Evolutionary conservation across 768 basidiomycete genomes (phyloP).

Genomic region (Plicaturopsis crispa): DNA sequence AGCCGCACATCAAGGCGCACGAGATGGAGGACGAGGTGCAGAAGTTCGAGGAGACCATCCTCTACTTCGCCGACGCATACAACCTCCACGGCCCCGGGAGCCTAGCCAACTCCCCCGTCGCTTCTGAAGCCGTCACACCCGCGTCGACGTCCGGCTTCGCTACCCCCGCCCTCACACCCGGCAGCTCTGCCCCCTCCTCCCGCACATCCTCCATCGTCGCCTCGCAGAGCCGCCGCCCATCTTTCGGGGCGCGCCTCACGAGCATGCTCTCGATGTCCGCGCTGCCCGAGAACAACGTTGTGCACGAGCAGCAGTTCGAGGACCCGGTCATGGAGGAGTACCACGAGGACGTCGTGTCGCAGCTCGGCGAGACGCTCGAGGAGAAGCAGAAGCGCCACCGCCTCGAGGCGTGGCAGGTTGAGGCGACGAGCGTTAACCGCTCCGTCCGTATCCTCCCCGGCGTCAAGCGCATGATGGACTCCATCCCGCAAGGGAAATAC

Average conservation of each 20-base stretch:
- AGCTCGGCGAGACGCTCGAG: no score
- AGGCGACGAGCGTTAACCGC: slow-evolving; percentile 49
- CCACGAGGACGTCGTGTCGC: slow-evolving; percentile 23
- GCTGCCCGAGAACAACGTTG: slow-evolving; percentile 20
- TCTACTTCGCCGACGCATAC: slow-evolving; percentile 60
- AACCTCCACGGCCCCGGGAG: slow-evolving; percentile 33
- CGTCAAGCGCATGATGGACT: slow-evolving; percentile 55
- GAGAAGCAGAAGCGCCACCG: slow-evolving; percentile 20
- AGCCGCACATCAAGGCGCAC: slow-evolving; percentile 43
- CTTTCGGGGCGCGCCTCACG: slow-evolving; percentile 34
- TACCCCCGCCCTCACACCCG: slow-evolving; percentile 35
- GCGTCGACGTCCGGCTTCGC: slow-evolving; percentile 18
- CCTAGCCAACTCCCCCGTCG: slow-evolving; percentile 13
- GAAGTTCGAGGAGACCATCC: slow-evolving; percentile 58
- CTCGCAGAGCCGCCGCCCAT: slow-evolving; percentile 32
- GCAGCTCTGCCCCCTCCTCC: slow-evolving; percentile 32
- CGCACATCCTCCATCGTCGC: slow-evolving; percentile 32
- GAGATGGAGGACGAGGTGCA: slow-evolving; percentile 53
- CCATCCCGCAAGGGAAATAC: slow-evolving; percentile 57
- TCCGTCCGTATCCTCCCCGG: slow-evolving; percentile 68
- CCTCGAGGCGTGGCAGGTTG: slow-evolving; percentile 45
- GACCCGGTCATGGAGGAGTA: slow-evolving; percentile 26
- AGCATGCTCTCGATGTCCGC: slow-evolving; percentile 29
- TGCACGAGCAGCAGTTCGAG: slow-evolving; percentile 15
- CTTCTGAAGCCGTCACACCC: slow-evolving; percentile 15